These are phyloP conservation scores for Xylariaceae sp. DNA, from an alignment of 2,329 filamentous ascomycete species.

Conservation along the genomic window DNA sequence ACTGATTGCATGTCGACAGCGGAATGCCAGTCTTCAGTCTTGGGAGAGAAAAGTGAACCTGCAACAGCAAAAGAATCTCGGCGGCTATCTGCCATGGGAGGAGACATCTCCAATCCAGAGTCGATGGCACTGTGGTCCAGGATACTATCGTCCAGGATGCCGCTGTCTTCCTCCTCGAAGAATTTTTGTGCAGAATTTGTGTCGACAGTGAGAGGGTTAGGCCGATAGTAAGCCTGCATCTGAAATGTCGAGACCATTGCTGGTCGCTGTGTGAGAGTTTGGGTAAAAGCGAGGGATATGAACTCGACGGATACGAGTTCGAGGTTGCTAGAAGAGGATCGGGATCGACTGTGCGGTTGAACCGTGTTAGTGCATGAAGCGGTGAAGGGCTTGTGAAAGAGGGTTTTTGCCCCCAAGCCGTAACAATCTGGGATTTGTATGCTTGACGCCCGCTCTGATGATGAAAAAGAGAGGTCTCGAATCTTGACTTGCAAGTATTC, in stretches of 20 bases:
- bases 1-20: constrained; percentile 59
- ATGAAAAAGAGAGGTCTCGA: no score
- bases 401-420: no score
- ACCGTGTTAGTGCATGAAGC: constrained; percentile 22
- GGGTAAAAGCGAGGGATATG: constrained; percentile 14
- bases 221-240: constrained; percentile 49
- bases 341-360: constrained; percentile 2
- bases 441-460: no score
- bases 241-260: constrained; percentile 49
- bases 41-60: constrained; percentile 58
- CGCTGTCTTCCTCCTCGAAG: constrained; percentile 58
- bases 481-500: constrained; percentile 3
- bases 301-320: constrained; percentile 3
- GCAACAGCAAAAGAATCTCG: constrained; percentile 60
- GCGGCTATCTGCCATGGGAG: constrained; percentile 57
- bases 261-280: constrained; percentile 17
- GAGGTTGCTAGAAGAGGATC: background rate
- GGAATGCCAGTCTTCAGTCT: constrained; percentile 60
- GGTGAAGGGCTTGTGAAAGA: constrained; percentile 10
- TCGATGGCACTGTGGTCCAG: constrained; percentile 56
- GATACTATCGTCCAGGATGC: constrained; percentile 57
- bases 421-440: no score
- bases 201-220: constrained; percentile 48
- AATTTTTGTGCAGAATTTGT: constrained; percentile 50
- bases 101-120: constrained; percentile 60